These are phyloP conservation scores for Yamadazyma nakazawae DNA, from an alignment of 805 yeast species.

Conservation along the genomic window DNA sequence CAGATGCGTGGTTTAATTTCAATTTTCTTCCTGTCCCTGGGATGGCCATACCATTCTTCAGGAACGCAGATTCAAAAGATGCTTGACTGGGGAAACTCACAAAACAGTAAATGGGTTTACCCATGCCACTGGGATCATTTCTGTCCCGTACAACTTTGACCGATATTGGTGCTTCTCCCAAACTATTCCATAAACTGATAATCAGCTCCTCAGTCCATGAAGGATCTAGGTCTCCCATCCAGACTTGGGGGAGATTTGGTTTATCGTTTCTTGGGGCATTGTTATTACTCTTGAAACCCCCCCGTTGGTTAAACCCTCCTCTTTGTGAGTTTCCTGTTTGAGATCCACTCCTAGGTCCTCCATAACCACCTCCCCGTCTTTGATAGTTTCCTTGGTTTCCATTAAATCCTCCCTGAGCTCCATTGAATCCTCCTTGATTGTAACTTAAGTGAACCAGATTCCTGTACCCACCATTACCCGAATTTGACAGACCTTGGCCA, in stretches of 20 bases:
- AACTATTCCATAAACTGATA: constrained; percentile 61
- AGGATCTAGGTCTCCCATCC: constrained; percentile 93
- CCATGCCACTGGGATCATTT: constrained; percentile 36
- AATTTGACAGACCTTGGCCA: background rate
- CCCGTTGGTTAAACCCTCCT: constrained; percentile 3
- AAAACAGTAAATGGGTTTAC: constrained; percentile 60
- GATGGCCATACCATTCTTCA: constrained; percentile 63
- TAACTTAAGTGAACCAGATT: background rate
- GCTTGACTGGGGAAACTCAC: constrained; percentile 63
- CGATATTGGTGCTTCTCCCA: constrained; percentile 58
- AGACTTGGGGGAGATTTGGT: constrained; percentile 39
- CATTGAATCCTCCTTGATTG: background rate
- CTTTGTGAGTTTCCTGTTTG: constrained; percentile 1
- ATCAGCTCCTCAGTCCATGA: constrained; percentile 74
- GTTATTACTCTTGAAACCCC: background rate
- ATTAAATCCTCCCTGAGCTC: background rate
- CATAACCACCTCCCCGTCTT: constrained; percentile 1
- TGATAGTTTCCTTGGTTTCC: constrained; percentile 6
- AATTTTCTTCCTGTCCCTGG: constrained; percentile 63
- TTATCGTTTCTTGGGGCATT: background rate
- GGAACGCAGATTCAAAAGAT: constrained; percentile 63
- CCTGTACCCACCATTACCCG: background rate
- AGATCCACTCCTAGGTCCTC: background rate
- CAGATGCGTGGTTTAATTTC: constrained; percentile 81
- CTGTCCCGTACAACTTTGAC: constrained; percentile 75